A percentile compares a stretch with the other conserved stretches of the same genome.
Conservation (phyloP, 257 asterid genomes). For the Ajuga chamaepitys region DNA sequence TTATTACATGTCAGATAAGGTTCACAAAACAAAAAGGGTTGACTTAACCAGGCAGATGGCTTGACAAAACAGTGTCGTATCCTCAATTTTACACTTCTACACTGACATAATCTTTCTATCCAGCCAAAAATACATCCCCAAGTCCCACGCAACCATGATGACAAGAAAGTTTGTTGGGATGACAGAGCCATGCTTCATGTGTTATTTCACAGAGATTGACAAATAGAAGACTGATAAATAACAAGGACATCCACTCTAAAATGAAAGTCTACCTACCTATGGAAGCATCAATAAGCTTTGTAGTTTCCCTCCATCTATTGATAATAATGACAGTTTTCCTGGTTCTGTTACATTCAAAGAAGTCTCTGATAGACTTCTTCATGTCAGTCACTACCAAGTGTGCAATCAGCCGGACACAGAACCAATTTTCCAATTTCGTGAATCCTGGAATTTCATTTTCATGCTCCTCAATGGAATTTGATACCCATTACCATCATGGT, state of each 20-base stretch:
- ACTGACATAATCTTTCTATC: not conserved
- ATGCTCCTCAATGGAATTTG: not conserved
- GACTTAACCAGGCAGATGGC: conserved; percentile 9
- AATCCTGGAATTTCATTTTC: too few relatives aligned
- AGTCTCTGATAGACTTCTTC: too few relatives aligned
- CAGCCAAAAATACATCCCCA: not conserved
- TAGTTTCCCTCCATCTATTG: not conserved
- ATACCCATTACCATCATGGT: not conserved
- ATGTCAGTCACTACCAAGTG: too few relatives aligned
- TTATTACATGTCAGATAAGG: not conserved
- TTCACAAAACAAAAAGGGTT: not conserved
- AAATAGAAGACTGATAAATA: not conserved
- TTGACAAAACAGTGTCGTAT: not conserved
- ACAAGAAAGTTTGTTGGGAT: not conserved
- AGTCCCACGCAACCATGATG: not conserved
- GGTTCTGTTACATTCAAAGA: too few relatives aligned
- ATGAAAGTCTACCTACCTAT: not conserved
- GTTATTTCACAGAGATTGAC: not conserved
- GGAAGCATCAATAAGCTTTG: not conserved
- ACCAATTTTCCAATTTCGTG: too few relatives aligned
- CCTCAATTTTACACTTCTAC: not conserved
- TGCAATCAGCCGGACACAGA: too few relatives aligned
- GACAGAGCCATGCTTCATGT: not conserved
- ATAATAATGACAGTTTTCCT: not conserved
- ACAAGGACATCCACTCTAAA: not conserved